Evolutionary conservation across 331 rosid species (phyloP).

Genomic region (Acacia pycnantha): DNA sequence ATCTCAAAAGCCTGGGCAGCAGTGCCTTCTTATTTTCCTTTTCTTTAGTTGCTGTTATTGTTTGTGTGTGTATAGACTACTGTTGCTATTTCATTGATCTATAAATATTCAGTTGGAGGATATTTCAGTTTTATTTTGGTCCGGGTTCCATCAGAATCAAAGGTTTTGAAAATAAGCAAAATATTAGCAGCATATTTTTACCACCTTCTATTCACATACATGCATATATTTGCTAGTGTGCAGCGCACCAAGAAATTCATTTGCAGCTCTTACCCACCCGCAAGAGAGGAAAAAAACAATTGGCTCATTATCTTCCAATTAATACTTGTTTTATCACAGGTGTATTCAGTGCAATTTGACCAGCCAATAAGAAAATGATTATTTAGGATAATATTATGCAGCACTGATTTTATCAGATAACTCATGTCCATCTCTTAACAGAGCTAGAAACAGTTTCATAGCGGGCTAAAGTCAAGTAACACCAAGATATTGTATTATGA

Average conservation of each 20-base stretch:
- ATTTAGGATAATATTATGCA: constrained; percentile 1
- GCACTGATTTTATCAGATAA: background rate
- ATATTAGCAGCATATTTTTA: constrained; percentile 16
- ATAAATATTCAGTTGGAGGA: background rate
- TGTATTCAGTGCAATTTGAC: constrained; percentile 2
- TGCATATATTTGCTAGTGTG: constrained; percentile 64
- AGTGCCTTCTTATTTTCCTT: background rate
- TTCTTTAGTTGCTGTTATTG: background rate
- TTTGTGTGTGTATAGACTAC: background rate
- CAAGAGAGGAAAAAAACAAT: constrained; percentile 15
- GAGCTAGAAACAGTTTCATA: background rate
- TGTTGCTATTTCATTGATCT: background rate
- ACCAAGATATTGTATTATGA: background rate
- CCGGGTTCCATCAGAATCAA: background rate
- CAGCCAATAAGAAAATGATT: background rate
- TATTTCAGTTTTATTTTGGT: background rate
- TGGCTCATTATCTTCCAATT: no score
- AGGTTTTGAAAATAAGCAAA: constrained; percentile 19
- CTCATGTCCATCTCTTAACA: background rate
- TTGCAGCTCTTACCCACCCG: constrained; percentile 88
- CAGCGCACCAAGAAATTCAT: constrained; percentile 65
- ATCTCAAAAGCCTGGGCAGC: background rate
- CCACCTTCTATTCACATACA: constrained; percentile 74
- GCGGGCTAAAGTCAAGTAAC: background rate
- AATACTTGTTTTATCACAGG: no score